Evolutionary conservation across 129 eudicot genomes (phyloP).

Genomic region (Calendula officinalis): DNA sequence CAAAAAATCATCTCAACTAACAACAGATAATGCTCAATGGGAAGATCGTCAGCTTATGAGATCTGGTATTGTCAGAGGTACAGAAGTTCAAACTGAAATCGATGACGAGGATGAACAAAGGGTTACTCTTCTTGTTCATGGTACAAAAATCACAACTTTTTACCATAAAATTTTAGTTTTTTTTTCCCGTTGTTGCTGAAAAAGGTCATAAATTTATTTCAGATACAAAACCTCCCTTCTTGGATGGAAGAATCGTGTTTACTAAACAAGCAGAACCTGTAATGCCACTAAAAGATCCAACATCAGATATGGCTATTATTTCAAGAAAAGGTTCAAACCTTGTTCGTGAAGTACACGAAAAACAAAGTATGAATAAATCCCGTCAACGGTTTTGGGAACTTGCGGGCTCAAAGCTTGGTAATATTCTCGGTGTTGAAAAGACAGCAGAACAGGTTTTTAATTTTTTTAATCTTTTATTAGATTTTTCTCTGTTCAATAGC

Average conservation of each 20-base stretch:
- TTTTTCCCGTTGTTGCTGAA: too few relatives aligned
- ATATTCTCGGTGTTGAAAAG: constrained; percentile 76
- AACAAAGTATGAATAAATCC: constrained; percentile 68
- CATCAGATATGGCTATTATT: constrained; percentile 77
- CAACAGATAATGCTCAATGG: constrained; percentile 79
- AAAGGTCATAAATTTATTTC: too few relatives aligned
- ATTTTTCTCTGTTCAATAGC: not conserved
- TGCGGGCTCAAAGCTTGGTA: constrained; percentile 76
- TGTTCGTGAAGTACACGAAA: constrained; percentile 67
- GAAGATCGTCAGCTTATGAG: constrained; percentile 74
- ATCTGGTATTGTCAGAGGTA: constrained; percentile 73
- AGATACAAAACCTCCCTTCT: constrained; percentile 74
- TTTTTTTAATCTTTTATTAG: too few relatives aligned
- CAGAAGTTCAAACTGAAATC: constrained; percentile 70
- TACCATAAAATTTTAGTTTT: not conserved
- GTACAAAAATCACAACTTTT: constrained; percentile 22
- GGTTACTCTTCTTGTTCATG: constrained; percentile 68
- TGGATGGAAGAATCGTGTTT: constrained; percentile 72
- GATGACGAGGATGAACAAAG: constrained; percentile 68
- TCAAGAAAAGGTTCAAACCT: constrained; percentile 68
- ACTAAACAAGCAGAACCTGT: constrained; percentile 77
- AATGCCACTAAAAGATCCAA: constrained; percentile 71
- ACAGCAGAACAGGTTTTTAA: constrained; percentile 61
- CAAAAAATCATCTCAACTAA: constrained; percentile 59
- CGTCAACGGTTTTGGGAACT: constrained; percentile 83